Evolutionary conservation across 1,139 yeast species (phyloP).

Genomic region (Magnusiomyces suaveolens): DNA sequence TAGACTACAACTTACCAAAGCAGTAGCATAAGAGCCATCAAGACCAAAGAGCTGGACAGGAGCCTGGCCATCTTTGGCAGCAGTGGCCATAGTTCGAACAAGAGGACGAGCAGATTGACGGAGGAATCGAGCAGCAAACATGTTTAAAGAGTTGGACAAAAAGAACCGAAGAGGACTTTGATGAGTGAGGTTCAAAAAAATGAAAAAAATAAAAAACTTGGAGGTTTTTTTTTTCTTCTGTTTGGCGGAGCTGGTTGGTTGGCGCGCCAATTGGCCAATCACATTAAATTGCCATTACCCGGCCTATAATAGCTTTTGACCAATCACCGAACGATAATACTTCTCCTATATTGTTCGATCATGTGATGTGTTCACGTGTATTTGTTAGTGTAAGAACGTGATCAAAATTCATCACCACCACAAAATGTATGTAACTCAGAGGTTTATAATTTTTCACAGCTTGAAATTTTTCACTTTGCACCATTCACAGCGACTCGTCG

Average conservation of each 20-base stretch:
- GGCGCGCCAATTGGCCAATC: slow-evolving; percentile 4
- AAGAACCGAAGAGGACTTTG: neutral
- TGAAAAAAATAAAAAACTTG: neutral
- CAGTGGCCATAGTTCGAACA: slow-evolving; percentile 37
- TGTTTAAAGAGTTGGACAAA: slow-evolving; percentile 4
- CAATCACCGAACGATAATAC: neutral
- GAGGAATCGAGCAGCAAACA: slow-evolving; percentile 15
- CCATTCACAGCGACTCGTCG: neutral
- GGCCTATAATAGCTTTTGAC: neutral
- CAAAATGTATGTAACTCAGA: too few species aligned
- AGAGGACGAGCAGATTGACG: slow-evolving; percentile 16
- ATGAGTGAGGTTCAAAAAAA: neutral
- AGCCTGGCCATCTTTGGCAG: slow-evolving; percentile 55
- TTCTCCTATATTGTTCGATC: neutral
- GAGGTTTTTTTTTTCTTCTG: neutral
- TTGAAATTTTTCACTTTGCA: neutral
- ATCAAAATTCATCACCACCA: neutral
- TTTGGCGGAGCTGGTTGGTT: slow-evolving; percentile 2
- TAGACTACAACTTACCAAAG: slow-evolving; percentile 47
- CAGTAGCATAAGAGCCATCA: slow-evolving; percentile 95
- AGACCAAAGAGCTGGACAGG: slow-evolving; percentile 92
- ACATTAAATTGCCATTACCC: neutral
- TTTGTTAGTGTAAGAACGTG: too few species aligned
- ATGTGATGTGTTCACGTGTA: neutral
- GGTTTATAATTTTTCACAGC: too few species aligned